Percentiles rank a stretch among this genome's conserved stretches.
These are phyloP conservation scores for Camellia oleifera DNA, from an alignment of 179 eudicot species.

Conservation along the genomic window DNA sequence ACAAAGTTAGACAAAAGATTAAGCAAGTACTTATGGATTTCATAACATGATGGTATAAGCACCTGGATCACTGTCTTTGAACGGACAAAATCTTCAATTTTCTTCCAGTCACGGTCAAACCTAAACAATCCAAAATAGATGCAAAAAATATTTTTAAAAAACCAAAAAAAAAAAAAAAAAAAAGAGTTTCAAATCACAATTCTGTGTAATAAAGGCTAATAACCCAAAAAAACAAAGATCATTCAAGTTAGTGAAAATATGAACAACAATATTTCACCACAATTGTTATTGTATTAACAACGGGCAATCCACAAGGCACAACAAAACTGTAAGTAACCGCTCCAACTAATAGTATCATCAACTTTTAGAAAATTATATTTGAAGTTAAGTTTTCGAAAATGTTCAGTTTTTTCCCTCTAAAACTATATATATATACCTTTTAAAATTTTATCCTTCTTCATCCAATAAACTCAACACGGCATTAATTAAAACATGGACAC, in stretches of 20 bases:
- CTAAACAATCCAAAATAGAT: constrained; percentile 39
- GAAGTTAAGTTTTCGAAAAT: too few relatives aligned
- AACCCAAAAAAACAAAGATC: background rate
- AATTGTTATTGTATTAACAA: background rate
- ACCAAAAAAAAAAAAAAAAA: background rate
- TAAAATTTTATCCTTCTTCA: too few relatives aligned
- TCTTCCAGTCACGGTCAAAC: constrained; percentile 99
- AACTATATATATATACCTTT: too few relatives aligned
- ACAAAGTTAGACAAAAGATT: background rate
- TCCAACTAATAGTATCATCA: background rate
- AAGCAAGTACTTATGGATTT: background rate
- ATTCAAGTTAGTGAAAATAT: background rate
- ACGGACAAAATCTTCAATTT: constrained; percentile 95
- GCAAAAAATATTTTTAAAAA: background rate
- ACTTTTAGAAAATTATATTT: background rate
- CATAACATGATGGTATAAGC: constrained; percentile 13
- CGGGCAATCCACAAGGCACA: background rate
- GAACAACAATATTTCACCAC: background rate
- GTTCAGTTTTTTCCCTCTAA: too few relatives aligned
- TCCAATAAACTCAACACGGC: too few relatives aligned
- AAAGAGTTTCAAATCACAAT: background rate
- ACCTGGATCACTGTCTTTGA: constrained; percentile 99
- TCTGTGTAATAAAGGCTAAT: background rate
- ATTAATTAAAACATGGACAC: too few relatives aligned
- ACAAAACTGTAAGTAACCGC: too few relatives aligned